Conservation (phyloP, 768 basidiomycete genomes). For the Polyporus arcularius region DNA sequence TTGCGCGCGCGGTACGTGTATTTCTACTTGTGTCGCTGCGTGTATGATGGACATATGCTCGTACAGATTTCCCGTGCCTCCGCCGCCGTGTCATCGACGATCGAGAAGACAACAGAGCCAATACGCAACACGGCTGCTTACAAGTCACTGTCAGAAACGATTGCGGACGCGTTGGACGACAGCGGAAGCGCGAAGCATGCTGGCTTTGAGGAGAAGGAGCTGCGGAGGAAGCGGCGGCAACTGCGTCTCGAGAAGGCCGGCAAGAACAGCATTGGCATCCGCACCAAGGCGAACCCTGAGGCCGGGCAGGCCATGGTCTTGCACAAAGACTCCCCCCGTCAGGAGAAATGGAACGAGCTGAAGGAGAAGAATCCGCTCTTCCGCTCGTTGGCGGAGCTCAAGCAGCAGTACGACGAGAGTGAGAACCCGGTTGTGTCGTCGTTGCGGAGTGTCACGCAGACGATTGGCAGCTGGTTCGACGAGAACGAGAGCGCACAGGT, state of each 20-base stretch:
- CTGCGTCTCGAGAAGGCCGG: slow-evolving; percentile 85
- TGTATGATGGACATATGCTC: background rate
- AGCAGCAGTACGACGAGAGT: slow-evolving; percentile 83
- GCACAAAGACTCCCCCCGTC: slow-evolving; percentile 77
- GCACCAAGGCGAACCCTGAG: slow-evolving; percentile 77
- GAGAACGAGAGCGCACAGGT: slow-evolving; percentile 99
- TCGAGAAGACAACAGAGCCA: slow-evolving; percentile 91
- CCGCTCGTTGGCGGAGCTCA: slow-evolving; percentile 55
- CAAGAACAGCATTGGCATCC: slow-evolving; percentile 51
- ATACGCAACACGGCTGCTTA: slow-evolving; percentile 95
- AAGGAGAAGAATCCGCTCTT: slow-evolving; percentile 82
- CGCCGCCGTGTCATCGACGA: slow-evolving; percentile 81
- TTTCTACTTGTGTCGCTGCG: background rate
- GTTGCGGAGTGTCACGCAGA: slow-evolving; percentile 79
- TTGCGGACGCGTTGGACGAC: slow-evolving; percentile 93
- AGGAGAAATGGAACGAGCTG: slow-evolving; percentile 78
- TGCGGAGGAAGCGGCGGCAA: slow-evolving; percentile 77
- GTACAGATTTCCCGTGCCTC: slow-evolving; percentile 81
- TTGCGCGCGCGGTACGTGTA: slow-evolving; percentile 76
- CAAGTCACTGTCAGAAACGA: slow-evolving; percentile 84
- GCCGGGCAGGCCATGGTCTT: slow-evolving; percentile 86
- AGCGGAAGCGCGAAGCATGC: slow-evolving; percentile 92
- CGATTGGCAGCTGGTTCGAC: slow-evolving; percentile 89
- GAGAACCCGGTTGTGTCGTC: slow-evolving; percentile 87
- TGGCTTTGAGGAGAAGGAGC: slow-evolving; percentile 95